Evolutionary conservation across 768 basidiomycete species (phyloP).

Genomic region (Tulasnella sp.): DNA sequence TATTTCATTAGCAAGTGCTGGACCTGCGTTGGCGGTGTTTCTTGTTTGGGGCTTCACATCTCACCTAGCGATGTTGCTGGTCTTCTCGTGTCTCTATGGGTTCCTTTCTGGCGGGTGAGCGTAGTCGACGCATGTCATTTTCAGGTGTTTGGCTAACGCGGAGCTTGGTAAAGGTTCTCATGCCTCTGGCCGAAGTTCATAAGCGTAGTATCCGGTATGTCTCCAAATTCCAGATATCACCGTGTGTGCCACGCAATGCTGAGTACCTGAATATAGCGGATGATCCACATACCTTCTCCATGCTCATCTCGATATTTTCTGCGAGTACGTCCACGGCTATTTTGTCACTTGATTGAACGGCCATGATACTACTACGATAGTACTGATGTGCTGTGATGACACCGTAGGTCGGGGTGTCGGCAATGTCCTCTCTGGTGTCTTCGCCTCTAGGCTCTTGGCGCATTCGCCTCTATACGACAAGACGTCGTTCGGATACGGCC

Average conservation of each 20-base stretch:
- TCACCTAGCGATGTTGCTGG: background rate
- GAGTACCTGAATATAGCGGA: too few relatives aligned
- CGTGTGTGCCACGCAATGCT: too few relatives aligned
- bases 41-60: conserved; percentile 13
- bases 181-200: conserved; percentile 12
- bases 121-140: background rate
- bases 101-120: conserved; percentile 8
- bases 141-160: too few relatives aligned
- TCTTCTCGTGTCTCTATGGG: conserved; percentile 12
- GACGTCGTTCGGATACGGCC: background rate
- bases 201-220: background rate
- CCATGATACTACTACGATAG: too few relatives aligned
- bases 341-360: too few relatives aligned
- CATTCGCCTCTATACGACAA: background rate
- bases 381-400: too few relatives aligned
- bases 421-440: background rate
- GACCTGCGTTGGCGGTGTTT: background rate
- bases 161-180: background rate
- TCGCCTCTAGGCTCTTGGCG: background rate
- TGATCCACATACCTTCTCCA: too few relatives aligned
- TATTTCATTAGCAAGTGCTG: background rate
- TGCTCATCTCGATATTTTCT: too few relatives aligned
- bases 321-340: too few relatives aligned
- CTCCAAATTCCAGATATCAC: too few relatives aligned
- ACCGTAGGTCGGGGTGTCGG: background rate